Evolutionary conservation across 2,329 filamentous ascomycete species (phyloP).

Genomic region (Thielaviopsis punctulata): DNA sequence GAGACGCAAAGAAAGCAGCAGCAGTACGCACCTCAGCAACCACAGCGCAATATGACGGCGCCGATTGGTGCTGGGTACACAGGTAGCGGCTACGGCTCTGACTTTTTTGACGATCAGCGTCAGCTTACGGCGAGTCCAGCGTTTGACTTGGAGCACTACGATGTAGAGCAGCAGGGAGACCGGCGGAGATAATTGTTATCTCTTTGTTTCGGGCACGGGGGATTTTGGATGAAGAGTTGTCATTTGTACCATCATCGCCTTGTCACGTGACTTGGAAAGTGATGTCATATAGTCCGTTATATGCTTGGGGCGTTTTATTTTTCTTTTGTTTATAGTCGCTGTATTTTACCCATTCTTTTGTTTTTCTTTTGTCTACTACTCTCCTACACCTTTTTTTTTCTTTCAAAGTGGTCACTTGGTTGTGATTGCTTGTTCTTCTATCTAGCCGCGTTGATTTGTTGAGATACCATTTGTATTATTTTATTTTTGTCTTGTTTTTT

Average conservation of each 20-base stretch:
- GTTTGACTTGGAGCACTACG: conserved; percentile 9
- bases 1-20: neutral
- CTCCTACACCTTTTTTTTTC: neutral
- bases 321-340: conserved; percentile 1
- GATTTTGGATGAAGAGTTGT: neutral
- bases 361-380: neutral
- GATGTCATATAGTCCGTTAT: neutral
- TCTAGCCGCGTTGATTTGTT: neutral
- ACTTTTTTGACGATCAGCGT: conserved; percentile 14
- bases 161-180: conserved; percentile 4
- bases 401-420: neutral
- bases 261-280: neutral
- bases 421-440: neutral
- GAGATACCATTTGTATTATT: conserved; percentile 7
- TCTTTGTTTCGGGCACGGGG: too few relatives aligned
- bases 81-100: conserved; percentile 14
- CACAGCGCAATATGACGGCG: conserved; percentile 29
- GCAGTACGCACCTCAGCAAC: conserved; percentile 10
- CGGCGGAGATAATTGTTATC: neutral
- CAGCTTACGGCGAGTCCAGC: conserved; percentile 8
- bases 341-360: neutral
- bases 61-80: conserved; percentile 15
- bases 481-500: neutral
- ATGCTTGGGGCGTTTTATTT: neutral
- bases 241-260: neutral